phyloP scores from a whole-genome alignment of 2,329 filamentous ascomycete genomes.

The Leptographium radiaticola region DNA sequence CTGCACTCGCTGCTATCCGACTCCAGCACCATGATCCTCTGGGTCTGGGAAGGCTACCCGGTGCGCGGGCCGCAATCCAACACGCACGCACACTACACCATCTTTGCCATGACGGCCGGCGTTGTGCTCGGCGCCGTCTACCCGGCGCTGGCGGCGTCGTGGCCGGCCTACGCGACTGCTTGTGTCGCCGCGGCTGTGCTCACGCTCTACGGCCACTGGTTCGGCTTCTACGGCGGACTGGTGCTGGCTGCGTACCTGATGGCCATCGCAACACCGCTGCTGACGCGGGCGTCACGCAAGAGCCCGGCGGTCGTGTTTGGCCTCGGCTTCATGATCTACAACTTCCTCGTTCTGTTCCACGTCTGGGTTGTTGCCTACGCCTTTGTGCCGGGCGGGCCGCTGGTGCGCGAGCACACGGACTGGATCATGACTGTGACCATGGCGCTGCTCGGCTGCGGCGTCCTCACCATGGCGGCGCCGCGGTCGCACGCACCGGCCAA shows the following conservation, averaged over 20 bases:
- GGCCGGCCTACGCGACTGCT: slow-evolving; percentile 68
- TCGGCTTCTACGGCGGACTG: slow-evolving; percentile 76
- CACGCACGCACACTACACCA: slow-evolving; percentile 79
- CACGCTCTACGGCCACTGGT: slow-evolving; percentile 70
- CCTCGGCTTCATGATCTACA: slow-evolving; percentile 80
- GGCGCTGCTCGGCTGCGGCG: slow-evolving; percentile 69
- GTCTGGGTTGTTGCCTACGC: slow-evolving; percentile 98
- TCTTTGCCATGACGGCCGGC: slow-evolving; percentile 76
- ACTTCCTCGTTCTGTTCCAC: slow-evolving; percentile 90
- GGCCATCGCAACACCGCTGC: slow-evolving; percentile 62
- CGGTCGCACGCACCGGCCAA: slow-evolving; percentile 29
- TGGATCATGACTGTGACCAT: slow-evolving; percentile 88
- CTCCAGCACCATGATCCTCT: slow-evolving; percentile 96
- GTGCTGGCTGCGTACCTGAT: slow-evolving; percentile 66
- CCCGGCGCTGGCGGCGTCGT: slow-evolving; percentile 59
- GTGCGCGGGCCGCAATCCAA: slow-evolving; percentile 76
- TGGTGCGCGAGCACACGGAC: slow-evolving; percentile 88
- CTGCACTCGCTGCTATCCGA: slow-evolving; percentile 90
- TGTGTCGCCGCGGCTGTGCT: slow-evolving; percentile 66
- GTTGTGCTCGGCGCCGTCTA: slow-evolving; percentile 62
- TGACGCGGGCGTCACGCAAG: slow-evolving; percentile 63
- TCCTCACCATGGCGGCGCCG: slow-evolving; percentile 54
- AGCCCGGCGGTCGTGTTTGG: slow-evolving; percentile 73
- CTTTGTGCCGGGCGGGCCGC: slow-evolving; percentile 86
- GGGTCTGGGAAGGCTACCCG: slow-evolving; percentile 96